Percentiles rank a stretch among this genome's conserved stretches.
Evolutionary conservation across 345 rosid species (phyloP).

Genomic region (Brassica carinata): DNA sequence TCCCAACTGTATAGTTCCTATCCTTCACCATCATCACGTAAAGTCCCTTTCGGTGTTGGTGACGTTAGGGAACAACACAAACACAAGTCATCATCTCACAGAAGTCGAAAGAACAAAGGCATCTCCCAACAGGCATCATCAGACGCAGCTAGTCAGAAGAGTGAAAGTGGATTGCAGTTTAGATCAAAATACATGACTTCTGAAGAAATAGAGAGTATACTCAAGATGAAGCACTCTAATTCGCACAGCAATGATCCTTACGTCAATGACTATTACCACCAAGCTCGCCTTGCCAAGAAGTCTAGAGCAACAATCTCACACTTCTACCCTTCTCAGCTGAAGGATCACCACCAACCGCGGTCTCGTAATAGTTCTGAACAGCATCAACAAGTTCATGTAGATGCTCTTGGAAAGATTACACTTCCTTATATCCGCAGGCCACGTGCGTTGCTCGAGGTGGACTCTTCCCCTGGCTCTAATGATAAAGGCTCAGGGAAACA

Average conservation of each 20-base stretch:
- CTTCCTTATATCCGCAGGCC: not conserved
- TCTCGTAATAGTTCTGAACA: not conserved
- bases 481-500: not conserved
- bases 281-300: not conserved
- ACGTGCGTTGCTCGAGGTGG: not conserved
- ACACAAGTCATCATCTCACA: not conserved
- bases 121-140: not conserved
- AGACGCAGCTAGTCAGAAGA: not conserved
- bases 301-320: not conserved
- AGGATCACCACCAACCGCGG: not conserved
- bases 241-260: not conserved
- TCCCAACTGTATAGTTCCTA: not conserved
- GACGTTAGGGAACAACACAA: not conserved
- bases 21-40: constrained; percentile 5
- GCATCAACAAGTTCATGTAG: not conserved
- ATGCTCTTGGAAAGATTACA: not conserved
- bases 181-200: not conserved
- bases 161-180: not conserved
- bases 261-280: constrained; percentile 1
- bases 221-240: not conserved
- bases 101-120: not conserved
- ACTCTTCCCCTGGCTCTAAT: not conserved
- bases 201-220: not conserved
- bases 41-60: not conserved
- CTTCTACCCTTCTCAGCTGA: not conserved